phyloP scores from a whole-genome alignment of 345 rosid genomes.

The Nephelium lappaceum region DNA sequence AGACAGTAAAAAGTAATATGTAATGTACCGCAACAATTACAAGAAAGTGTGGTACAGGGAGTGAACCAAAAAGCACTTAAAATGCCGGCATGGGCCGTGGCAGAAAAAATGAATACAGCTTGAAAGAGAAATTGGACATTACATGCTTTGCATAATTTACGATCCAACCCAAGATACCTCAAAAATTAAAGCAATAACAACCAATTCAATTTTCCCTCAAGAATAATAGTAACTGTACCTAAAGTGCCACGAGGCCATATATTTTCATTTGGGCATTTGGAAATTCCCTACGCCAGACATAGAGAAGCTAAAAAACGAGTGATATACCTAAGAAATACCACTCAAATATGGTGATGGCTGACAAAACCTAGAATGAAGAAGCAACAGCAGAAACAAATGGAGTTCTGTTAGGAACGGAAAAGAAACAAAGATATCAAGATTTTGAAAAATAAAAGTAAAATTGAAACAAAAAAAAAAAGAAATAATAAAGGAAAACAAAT shows the following conservation, averaged over 20 bases:
- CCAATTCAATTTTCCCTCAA: neutral
- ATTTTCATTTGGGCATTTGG: slow-evolving; percentile 87
- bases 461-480: neutral
- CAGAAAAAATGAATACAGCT: slow-evolving; percentile 76
- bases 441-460: neutral
- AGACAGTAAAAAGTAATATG: slow-evolving; percentile 89
- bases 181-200: neutral
- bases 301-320: slow-evolving; percentile 88
- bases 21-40: slow-evolving; percentile 88
- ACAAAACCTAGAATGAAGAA: slow-evolving; percentile 48
- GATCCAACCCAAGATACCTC: neutral
- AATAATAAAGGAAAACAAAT: neutral
- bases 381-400: slow-evolving; percentile 1
- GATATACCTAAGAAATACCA: slow-evolving; percentile 68
- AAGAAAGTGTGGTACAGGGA: slow-evolving; percentile 56
- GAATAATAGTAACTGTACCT: slow-evolving; percentile 42
- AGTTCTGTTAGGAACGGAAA: neutral
- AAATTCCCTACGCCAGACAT: slow-evolving; percentile 93
- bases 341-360: slow-evolving; percentile 61
- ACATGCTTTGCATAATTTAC: neutral
- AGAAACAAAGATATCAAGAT: neutral
- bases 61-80: slow-evolving; percentile 80
- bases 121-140: neutral
- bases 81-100: slow-evolving; percentile 96
- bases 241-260: slow-evolving; percentile 80